phyloP scores from a whole-genome alignment of 2,329 filamentous ascomycete genomes.

The Neopestalotiopsis sp. region DNA sequence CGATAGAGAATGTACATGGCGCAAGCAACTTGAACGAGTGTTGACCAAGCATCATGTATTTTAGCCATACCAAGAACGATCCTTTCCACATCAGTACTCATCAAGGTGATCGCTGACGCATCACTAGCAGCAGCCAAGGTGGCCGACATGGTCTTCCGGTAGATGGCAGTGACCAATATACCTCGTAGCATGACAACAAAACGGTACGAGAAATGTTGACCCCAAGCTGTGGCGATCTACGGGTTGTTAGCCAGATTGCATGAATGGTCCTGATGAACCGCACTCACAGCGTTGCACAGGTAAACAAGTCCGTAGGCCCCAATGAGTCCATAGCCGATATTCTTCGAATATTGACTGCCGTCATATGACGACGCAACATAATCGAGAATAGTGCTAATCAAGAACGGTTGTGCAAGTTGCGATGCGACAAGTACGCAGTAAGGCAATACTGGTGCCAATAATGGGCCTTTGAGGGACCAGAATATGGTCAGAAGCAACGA shows the following conservation, averaged over 20 bases:
- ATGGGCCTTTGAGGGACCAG: slow-evolving; percentile 18
- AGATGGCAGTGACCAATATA: slow-evolving; percentile 39
- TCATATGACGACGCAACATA: slow-evolving; percentile 19
- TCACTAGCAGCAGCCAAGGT: slow-evolving; percentile 36
- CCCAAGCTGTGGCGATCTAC: slow-evolving; percentile 34
- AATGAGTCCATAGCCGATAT: slow-evolving; percentile 39
- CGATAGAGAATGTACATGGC: slow-evolving; percentile 23
- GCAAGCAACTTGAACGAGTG: slow-evolving; percentile 17
- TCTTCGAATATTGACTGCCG: slow-evolving; percentile 18
- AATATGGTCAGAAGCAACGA: slow-evolving; percentile 13
- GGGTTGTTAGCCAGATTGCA: not conserved
- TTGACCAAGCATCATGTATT: slow-evolving; percentile 20
- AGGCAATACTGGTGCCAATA: slow-evolving; percentile 29
- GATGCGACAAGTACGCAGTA: slow-evolving; percentile 33
- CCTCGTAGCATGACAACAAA: slow-evolving; percentile 38
- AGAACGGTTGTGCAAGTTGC: slow-evolving; percentile 39
- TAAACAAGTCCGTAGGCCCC: slow-evolving; percentile 41
- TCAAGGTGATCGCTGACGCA: slow-evolving; percentile 24
- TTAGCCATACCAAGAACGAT: slow-evolving; percentile 19
- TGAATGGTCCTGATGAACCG: not conserved
- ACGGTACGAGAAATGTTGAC: slow-evolving; percentile 39
- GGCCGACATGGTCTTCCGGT: slow-evolving; percentile 37
- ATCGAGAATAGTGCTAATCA: slow-evolving; percentile 29
- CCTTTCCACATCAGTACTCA: slow-evolving; percentile 21
- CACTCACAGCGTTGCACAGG: slow-evolving; percentile 32